Evolutionary conservation across 108 stramenopile species (phyloP).

Genomic region (Cyclostephanos tholiformis): DNA sequence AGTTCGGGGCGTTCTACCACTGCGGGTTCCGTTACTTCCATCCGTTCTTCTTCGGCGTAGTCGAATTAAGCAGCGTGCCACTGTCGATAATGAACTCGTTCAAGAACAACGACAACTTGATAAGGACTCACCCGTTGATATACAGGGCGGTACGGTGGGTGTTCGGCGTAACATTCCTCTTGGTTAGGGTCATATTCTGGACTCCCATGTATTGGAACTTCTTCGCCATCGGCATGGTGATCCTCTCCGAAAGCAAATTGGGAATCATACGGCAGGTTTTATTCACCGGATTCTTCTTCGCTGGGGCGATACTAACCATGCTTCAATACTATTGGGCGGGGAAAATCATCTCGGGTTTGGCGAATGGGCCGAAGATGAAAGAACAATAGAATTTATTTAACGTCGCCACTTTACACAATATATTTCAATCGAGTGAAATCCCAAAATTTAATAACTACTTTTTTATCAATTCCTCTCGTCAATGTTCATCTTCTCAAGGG

Average conservation of each 20-base stretch:
- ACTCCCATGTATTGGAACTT: slow-evolving; percentile 42
- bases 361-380: slow-evolving; percentile 19
- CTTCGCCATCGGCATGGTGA: slow-evolving; percentile 25
- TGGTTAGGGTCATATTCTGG: slow-evolving; percentile 46
- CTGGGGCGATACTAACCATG: slow-evolving; percentile 28
- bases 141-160: slow-evolving; percentile 30
- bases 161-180: slow-evolving; percentile 39
- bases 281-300: slow-evolving; percentile 15
- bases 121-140: slow-evolving; percentile 36
- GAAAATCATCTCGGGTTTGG: slow-evolving; percentile 37
- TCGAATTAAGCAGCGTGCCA: slow-evolving; percentile 65
- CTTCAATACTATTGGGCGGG: slow-evolving; percentile 53
- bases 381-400: not conserved
- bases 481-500: slow-evolving; percentile 48
- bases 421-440: not conserved
- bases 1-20: slow-evolving; percentile 45
- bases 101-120: slow-evolving; percentile 61
- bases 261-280: slow-evolving; percentile 16
- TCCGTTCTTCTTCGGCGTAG: slow-evolving; percentile 64
- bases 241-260: slow-evolving; percentile 18
- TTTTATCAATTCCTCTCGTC: not conserved
- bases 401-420: too few relatives aligned
- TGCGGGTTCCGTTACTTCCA: slow-evolving; percentile 67
- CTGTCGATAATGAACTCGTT: slow-evolving; percentile 72
- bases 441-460: not conserved